Evolutionary conservation across 306 rosid genomes (phyloP), one percentile per base, ranked within the genome.

Genomic region (Vigna reflexopilosa): DNA sequence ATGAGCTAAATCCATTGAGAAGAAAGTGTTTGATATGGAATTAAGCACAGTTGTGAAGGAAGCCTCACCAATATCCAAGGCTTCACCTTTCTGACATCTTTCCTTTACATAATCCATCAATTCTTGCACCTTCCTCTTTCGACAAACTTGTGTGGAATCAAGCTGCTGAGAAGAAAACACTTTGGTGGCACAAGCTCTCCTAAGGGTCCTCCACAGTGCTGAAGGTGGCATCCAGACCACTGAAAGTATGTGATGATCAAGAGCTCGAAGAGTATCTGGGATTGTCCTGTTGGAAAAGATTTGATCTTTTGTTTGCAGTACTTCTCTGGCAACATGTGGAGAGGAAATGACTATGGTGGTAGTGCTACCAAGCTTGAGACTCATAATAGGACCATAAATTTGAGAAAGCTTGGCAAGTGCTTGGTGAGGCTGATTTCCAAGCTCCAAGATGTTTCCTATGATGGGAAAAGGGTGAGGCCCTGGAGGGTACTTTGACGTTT

Each of bases 381-480:
- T 49, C 77, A 76, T 81, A 13, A 81, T 22, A 15, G 85, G 81
- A 62, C 85, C 81, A 76, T 81, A 26, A 9, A 34, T 69, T 70
- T 76, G 14, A 1, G 85, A 69, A 34, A 81, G 81, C 0, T 48
- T 19, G 13, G 76, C 9, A n/a, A 81, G 61, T 58, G 77, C n/a
- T 13, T 36, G 11, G 9, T 58, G 82, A 36, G 82, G 70, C 0
- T 65, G 67, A 7, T 28, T 77, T 0, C 85, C 87, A 20, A 91
- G 87, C 7, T 75, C 79, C 7, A 86, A 59, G 12, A 89, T 81
- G 72, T 88, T 91, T 19, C 93, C 91, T 7, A 86, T 72, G 49
- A 91, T 6, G 0, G 94, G 90, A 0, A 77, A 63, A 1, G 91
- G 87, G 24, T 5, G 50, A 13, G 89, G 97, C 1, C 93, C 92